Evolutionary conservation across 495 filamentous ascomycete species (phyloP).

Genomic region (Xeromyces bisporus): DNA sequence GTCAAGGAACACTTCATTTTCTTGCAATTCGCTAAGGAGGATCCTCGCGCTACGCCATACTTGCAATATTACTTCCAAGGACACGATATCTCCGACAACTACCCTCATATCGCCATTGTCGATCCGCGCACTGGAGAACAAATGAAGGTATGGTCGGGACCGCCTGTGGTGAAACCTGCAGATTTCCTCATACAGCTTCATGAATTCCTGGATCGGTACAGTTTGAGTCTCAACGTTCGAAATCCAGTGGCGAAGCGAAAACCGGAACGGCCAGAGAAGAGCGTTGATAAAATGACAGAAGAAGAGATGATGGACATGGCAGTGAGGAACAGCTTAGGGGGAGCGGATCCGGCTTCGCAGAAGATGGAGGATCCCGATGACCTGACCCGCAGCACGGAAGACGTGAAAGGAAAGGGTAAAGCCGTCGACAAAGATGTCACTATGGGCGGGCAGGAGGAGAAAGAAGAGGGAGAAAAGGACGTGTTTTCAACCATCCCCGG

Average conservation of each 20-base stretch:
- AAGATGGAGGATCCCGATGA: constrained; percentile 62
- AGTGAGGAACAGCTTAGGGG: constrained; percentile 63
- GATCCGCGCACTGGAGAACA: constrained; percentile 94
- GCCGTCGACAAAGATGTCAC: constrained; percentile 25
- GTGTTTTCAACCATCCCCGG: constrained; percentile 52
- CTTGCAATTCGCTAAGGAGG: constrained; percentile 75
- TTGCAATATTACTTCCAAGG: constrained; percentile 76
- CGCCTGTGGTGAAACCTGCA: constrained; percentile 51
- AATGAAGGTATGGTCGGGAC: constrained; percentile 87
- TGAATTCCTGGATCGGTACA: constrained; percentile 93
- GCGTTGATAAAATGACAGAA: constrained; percentile 79
- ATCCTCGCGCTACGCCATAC: constrained; percentile 58
- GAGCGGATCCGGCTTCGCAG: constrained; percentile 14
- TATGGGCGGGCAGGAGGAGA: constrained; percentile 13
- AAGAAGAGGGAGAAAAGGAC: constrained; percentile 16
- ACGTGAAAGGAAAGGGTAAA: constrained; percentile 50
- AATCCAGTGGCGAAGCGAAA: constrained; percentile 82
- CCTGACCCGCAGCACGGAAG: constrained; percentile 47
- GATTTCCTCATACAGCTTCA: constrained; percentile 85
- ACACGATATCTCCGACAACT: constrained; percentile 56
- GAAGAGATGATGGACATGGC: constrained; percentile 94
- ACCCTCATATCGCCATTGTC: constrained; percentile 88
- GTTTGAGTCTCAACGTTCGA: constrained; percentile 66
- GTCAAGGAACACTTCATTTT: constrained; percentile 89
- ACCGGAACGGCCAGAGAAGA: constrained; percentile 50